Percentiles rank a stretch among this genome's conserved stretches.
Evolutionary conservation across 2,329 filamentous ascomycete species (phyloP).

Genomic region (Periconia sp.): DNA sequence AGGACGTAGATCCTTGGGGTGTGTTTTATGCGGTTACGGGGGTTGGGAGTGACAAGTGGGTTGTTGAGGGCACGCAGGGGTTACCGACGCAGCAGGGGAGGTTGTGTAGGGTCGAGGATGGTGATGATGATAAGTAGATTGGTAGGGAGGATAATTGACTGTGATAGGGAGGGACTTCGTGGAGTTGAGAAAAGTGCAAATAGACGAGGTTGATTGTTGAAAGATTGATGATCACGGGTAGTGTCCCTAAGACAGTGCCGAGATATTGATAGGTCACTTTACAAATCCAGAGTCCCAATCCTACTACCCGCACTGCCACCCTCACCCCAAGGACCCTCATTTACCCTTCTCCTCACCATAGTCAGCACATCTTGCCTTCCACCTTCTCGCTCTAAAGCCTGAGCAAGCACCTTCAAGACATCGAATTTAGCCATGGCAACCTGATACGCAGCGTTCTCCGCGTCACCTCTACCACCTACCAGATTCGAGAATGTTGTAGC

Average conservation of each 20-base stretch:
- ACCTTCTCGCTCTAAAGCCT: conserved; percentile 47
- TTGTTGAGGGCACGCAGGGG: conserved; percentile 27
- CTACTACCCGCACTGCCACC: conserved; percentile 50
- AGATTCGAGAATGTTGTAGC: conserved; percentile 63
- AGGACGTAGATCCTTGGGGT: conserved; percentile 29
- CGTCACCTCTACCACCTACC: conserved; percentile 63
- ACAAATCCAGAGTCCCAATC: conserved; percentile 54
- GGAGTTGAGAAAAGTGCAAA: too few relatives aligned
- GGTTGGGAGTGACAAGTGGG: conserved; percentile 33
- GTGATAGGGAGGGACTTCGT: too few relatives aligned
- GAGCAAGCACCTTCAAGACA: conserved; percentile 57
- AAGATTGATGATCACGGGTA: too few relatives aligned
- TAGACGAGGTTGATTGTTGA: too few relatives aligned
- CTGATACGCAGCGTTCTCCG: conserved; percentile 63
- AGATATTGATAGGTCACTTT: conserved; percentile 49
- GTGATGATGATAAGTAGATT: too few relatives aligned
- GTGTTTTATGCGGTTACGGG: conserved; percentile 35
- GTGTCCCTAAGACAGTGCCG: too few relatives aligned
- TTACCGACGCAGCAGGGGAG: conserved; percentile 34
- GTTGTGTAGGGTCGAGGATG: conserved; percentile 31
- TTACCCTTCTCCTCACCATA: conserved; percentile 50
- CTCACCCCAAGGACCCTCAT: conserved; percentile 51
- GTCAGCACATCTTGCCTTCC: conserved; percentile 48
- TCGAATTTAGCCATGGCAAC: conserved; percentile 65
- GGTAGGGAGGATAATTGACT: too few relatives aligned